These are phyloP conservation scores for Alternaria arborescens DNA, from an alignment of 2,329 filamentous ascomycete genomes.

Conservation along the genomic window DNA sequence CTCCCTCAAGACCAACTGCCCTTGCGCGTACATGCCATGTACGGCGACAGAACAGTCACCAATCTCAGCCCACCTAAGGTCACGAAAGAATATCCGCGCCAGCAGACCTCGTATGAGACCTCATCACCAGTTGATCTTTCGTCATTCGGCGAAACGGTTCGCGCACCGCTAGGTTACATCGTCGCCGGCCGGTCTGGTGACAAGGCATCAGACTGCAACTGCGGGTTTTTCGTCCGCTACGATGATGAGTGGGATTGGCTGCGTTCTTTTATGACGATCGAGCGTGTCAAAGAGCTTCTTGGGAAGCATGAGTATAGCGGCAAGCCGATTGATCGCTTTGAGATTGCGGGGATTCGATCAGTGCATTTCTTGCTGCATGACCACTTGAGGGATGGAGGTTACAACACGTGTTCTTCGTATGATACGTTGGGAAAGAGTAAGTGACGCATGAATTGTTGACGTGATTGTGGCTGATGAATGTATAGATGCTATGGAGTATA, in stretches of 20 bases:
- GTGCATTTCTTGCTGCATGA: constrained; percentile 57
- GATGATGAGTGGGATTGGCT: constrained; percentile 48
- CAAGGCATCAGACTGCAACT: constrained; percentile 49
- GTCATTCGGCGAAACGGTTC: constrained; percentile 33
- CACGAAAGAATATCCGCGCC: constrained; percentile 27
- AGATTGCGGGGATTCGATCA: constrained; percentile 10
- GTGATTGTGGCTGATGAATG: background rate
- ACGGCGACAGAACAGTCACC: constrained; percentile 15
- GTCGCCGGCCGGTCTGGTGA: constrained; percentile 55
- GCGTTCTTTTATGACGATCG: constrained; percentile 35
- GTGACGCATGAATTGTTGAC: background rate
- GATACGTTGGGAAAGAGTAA: constrained; percentile 23
- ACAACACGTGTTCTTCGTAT: constrained; percentile 9
- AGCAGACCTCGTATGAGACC: constrained; percentile 45
- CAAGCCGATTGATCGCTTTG: constrained; percentile 18
- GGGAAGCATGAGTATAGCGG: constrained; percentile 41
- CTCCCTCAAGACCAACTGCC: constrained; percentile 34
- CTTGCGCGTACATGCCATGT: constrained; percentile 30
- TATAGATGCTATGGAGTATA: constrained; percentile 31
- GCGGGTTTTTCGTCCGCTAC: constrained; percentile 49
- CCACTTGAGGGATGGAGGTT: constrained; percentile 53
- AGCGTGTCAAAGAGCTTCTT: constrained; percentile 37
- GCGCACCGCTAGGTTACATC: constrained; percentile 55
- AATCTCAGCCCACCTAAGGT: constrained; percentile 21
- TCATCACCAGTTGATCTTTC: constrained; percentile 14